Base-by-base conservation (phyloP, 2,329 filamentous ascomycete genomes). In the Xylariales sp. region DNA sequence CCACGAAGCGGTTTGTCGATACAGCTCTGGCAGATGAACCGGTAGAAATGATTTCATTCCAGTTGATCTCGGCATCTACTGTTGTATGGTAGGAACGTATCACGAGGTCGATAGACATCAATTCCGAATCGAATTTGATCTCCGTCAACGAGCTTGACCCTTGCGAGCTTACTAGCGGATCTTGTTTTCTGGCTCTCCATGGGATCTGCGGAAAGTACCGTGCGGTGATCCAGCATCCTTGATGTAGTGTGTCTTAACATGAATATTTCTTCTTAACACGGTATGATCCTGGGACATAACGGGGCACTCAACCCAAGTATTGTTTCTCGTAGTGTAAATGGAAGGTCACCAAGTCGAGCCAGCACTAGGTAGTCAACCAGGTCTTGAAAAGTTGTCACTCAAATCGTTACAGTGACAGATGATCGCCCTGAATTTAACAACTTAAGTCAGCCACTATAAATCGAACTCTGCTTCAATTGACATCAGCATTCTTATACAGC, bases 221-320 rank as follows among this genome's bases (percentile, higher is more conserved):
- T 79, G 75, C 2, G 77, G 64, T 1, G 74, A 78, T 2, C 61
- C 59, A 1, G 56, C 51, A 38, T 79, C 75, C 19, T 53, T 59
- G 27, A 78, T 52, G 29, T 55, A 60, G 0, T 78, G 50, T 17
- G 52, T 54, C 74, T 78, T 64, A 6, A 56, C 50, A 3, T 66
- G 55, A 8, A 65, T 48, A 33, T 73, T 61, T 5, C 72, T 63
- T 13, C 52, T 47, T 5, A 83, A 52, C 29, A 73, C 60, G 13
- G 83, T 84, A 59, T 88, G 84, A 10, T 76, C 56, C 29, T 84
- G 70, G 17, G 83, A 87, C 68, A 88, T 83, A 24, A 88, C 83
- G 0, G 83, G 77, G 40, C 77, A 83, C 46, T 86, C 76, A 41
- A 87, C 83, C 70, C 71, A 86, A 13, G 70, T 77, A 56, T 88